These are phyloP conservation scores for Ustilago hordei DNA, from an alignment of 1,284 basidiomycete species.

Conservation along the genomic window DNA sequence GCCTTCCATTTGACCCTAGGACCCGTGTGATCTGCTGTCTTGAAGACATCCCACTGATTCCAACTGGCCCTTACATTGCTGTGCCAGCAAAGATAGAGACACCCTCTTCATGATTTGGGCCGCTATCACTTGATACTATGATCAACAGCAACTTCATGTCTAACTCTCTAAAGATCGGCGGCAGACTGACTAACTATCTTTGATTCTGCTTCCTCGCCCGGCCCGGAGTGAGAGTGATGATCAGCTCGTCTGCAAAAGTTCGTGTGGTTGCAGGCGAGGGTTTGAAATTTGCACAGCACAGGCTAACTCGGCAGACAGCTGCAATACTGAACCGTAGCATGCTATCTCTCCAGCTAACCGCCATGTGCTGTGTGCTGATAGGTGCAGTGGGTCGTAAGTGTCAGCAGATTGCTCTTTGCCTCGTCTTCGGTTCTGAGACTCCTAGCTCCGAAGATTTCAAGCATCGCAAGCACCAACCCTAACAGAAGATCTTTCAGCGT, in stretches of 20 bases:
- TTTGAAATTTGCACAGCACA: constrained; percentile 1
- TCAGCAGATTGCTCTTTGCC: background rate
- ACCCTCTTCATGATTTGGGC: too few relatives aligned
- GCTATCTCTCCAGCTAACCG: background rate
- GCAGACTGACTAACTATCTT: too few relatives aligned
- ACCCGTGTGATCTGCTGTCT: background rate
- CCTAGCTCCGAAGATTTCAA: background rate
- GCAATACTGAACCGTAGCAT: background rate
- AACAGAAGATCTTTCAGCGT: too few relatives aligned
- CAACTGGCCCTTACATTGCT: too few relatives aligned
- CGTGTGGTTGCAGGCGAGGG: background rate
- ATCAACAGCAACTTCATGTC: too few relatives aligned
- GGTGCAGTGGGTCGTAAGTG: background rate
- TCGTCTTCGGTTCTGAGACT: background rate
- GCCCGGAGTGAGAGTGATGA: background rate
- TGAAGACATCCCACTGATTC: too few relatives aligned
- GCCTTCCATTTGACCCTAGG: too few relatives aligned
- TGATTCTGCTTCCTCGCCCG: too few relatives aligned
- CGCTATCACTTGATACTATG: too few relatives aligned
- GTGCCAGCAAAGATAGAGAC: too few relatives aligned
- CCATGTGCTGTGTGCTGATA: background rate
- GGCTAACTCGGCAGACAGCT: constrained; percentile 2
- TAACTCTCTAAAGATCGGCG: too few relatives aligned
- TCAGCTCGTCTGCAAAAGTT: constrained; percentile 14
- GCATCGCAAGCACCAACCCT: too few relatives aligned